These are phyloP conservation scores for Pyracantha coccinea DNA, from an alignment of 331 rosid genomes.

Conservation along the genomic window DNA sequence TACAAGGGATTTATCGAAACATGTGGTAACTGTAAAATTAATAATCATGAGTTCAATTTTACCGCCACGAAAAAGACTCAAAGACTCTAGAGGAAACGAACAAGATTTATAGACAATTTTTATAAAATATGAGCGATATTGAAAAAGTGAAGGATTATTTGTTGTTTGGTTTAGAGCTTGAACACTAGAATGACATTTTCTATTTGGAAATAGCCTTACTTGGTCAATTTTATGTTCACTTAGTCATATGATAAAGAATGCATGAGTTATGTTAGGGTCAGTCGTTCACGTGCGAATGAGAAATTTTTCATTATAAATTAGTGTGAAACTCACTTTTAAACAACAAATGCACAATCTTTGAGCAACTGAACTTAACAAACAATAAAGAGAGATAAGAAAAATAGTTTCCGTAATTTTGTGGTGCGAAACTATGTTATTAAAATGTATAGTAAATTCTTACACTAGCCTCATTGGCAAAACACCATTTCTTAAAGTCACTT, in stretches of 20 bases:
- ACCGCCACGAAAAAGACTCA: too few relatives aligned
- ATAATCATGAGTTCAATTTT: not conserved
- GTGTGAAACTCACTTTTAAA: not conserved
- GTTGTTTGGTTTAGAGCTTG: not conserved
- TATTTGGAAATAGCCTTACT: not conserved
- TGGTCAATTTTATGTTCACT: not conserved
- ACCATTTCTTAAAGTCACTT: not conserved
- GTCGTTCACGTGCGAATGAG: not conserved
- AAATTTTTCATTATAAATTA: too few relatives aligned
- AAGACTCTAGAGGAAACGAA: too few relatives aligned
- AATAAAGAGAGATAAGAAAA: too few relatives aligned
- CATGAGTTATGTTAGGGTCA: not conserved
- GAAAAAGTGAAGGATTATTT: not conserved
- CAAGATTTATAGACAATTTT: too few relatives aligned
- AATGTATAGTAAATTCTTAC: not conserved
- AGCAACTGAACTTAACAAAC: not conserved
- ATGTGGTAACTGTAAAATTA: not conserved
- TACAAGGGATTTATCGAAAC: not conserved
- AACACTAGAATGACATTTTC: not conserved
- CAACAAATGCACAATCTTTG: not conserved
- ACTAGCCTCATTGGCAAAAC: not conserved
- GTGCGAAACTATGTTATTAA: not conserved
- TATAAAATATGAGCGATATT: too few relatives aligned
- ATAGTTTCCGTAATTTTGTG: not conserved
- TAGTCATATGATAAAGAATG: not conserved